Evolutionary conservation across 257 asterid genomes (phyloP), one percentile per base, ranked within the genome.

Genomic region (Rubia yunnanensis): DNA sequence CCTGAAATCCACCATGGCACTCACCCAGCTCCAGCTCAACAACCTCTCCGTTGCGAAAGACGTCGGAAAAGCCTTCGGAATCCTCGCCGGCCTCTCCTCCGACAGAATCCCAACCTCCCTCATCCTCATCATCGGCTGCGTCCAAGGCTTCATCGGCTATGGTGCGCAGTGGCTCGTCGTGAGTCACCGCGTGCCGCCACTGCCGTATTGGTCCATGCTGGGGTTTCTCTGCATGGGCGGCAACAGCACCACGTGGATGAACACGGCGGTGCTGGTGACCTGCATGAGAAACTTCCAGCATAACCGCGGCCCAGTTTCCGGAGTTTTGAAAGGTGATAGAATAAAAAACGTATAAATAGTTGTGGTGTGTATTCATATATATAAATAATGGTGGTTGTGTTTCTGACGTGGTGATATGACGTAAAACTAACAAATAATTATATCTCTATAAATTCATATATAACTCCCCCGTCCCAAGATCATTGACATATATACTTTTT

Each of bases 81-180:
- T 94, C 30, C 82, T 94, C 30, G 95, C 99, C 72, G 99, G 96
- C 3, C 38, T 90, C 5, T 96, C 99, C 24, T 94, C 97, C 70
- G 99, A 94, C 77, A 90, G 86, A 2, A 52, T 94, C 1, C 66
- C 97, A 3, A 85, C 96, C 10, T 80, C 97, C 6, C 31, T 76
- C 20, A 81, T 94, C 26, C 91, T 94, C 50, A 79, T 94, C 31
- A 94, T 94, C 27, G 99, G 98, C 30, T 70, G 86, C 11, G 1
- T 90, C 22, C 96, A 94, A 85, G 99, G 99, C 0, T 77, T 94
- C 64, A 10, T 94, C 38, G 99, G 96, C 53, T 94, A 90, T 59
- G 99, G 97, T 61, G 96, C 85, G 1, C 99, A 94, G 74, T 94
- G 97, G 97, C 95, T 94, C 61, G 95, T 94, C 54, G 97, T 94